phyloP scores from a whole-genome alignment of 441 rosid genomes.

The Brassica balearica region DNA sequence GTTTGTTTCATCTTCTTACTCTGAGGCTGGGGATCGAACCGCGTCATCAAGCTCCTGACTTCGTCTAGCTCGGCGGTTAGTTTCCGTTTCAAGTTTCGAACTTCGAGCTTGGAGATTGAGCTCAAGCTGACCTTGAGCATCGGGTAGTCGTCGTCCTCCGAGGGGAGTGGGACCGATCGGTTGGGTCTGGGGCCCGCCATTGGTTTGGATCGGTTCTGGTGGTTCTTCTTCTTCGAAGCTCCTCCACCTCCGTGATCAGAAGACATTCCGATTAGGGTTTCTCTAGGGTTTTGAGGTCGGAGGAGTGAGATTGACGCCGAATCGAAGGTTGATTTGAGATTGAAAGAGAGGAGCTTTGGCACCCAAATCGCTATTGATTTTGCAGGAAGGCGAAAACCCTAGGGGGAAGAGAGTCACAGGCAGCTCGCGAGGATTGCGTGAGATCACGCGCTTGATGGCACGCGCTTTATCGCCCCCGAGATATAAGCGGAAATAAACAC shows the following conservation, averaged over 20 bases:
- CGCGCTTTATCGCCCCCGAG: neutral
- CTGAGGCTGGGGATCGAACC: conserved; percentile 32
- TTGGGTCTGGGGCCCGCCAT: conserved; percentile 55
- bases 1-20: conserved; percentile 47
- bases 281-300: neutral
- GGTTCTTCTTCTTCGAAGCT: neutral
- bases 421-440: neutral
- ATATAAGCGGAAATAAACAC: conserved; percentile 7
- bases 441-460: neutral
- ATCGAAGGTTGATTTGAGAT: neutral
- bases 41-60: conserved; percentile 62
- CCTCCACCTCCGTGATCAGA: neutral
- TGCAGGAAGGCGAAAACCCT: neutral
- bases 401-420: neutral
- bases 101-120: conserved; percentile 40
- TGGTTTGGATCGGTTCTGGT: conserved; percentile 25
- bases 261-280: neutral
- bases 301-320: neutral
- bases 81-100: conserved; percentile 61
- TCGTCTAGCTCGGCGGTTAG: conserved; percentile 67
- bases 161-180: conserved; percentile 1
- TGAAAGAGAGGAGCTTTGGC: neutral
- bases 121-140: conserved; percentile 50
- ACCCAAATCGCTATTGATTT: neutral
- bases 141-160: conserved; percentile 49